phyloP scores from a whole-genome alignment of 495 filamentous ascomycete genomes.

The Penicillium salamii region DNA sequence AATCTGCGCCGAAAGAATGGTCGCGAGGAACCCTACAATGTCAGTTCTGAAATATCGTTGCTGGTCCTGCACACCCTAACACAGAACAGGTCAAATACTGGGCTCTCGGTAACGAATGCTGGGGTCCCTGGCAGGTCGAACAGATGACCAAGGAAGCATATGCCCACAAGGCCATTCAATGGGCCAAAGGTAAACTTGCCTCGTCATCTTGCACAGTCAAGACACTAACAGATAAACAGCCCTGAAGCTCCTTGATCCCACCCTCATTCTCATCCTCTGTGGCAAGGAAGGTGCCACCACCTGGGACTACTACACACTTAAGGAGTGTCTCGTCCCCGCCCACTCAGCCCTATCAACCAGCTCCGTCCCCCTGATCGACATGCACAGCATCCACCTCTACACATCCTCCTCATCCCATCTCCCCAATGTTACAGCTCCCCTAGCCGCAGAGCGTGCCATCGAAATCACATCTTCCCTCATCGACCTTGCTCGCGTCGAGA shows the following conservation, averaged over 20 bases:
- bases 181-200: constrained; percentile 57
- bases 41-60: constrained; percentile 20
- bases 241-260: constrained; percentile 70
- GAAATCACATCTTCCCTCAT: constrained; percentile 65
- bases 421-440: constrained; percentile 63
- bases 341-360: constrained; percentile 40
- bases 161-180: constrained; percentile 71
- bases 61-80: too few species aligned
- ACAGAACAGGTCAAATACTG: constrained; percentile 55
- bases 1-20: constrained; percentile 73
- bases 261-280: constrained; percentile 64
- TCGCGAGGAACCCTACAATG: constrained; percentile 67
- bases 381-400: constrained; percentile 72
- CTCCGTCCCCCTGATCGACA: constrained; percentile 60
- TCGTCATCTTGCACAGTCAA: not conserved
- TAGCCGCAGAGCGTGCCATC: constrained; percentile 71
- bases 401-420: constrained; percentile 55
- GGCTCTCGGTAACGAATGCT: constrained; percentile 71
- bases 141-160: constrained; percentile 75
- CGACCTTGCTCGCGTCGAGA: constrained; percentile 72
- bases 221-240: constrained; percentile 32
- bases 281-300: constrained; percentile 63
- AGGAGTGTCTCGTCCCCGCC: constrained; percentile 52
- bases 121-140: constrained; percentile 77
- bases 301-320: constrained; percentile 72